Evolutionary conservation across 768 basidiomycete species (phyloP).

Genomic region (Filobasidium wieringae): DNA sequence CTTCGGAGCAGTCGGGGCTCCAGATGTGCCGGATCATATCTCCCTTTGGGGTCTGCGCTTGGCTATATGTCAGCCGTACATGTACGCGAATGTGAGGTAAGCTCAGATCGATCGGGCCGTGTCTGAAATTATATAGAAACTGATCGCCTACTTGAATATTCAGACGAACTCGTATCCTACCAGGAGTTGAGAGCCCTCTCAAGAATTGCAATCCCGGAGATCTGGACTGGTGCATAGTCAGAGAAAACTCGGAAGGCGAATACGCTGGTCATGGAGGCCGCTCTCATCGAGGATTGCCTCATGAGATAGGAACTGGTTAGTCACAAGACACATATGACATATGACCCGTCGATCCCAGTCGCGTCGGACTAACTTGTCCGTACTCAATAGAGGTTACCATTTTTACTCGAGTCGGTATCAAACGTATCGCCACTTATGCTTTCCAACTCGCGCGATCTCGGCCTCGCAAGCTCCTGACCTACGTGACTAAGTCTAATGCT

Average conservation of each 20-base stretch:
- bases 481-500: conserved; percentile 49
- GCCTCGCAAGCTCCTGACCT: conserved; percentile 47
- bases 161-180: conserved; percentile 46
- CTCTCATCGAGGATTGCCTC: conserved; percentile 29
- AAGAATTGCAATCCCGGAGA: conserved; percentile 42
- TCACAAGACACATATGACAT: too few relatives aligned
- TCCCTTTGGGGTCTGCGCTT: conserved; percentile 49
- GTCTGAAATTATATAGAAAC: background rate
- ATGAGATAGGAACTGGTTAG: conserved; percentile 37
- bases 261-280: conserved; percentile 45
- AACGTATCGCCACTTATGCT: conserved; percentile 47
- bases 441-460: conserved; percentile 47
- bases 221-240: conserved; percentile 49
- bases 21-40: conserved; percentile 50
- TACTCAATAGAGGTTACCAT: conserved; percentile 39
- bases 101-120: background rate
- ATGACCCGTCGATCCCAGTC: background rate
- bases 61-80: conserved; percentile 47
- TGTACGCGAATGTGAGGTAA: conserved; percentile 37
- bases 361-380: too few relatives aligned
- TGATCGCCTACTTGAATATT: conserved; percentile 41
- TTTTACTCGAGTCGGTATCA: conserved; percentile 47
- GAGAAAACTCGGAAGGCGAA: conserved; percentile 52
- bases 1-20: conserved; percentile 48
- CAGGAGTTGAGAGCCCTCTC: conserved; percentile 45